A percentile compares a stretch with the other conserved stretches of the same genome.
Conservation (phyloP, 805 yeast genomes). For the Kodamaea fukazawae region DNA sequence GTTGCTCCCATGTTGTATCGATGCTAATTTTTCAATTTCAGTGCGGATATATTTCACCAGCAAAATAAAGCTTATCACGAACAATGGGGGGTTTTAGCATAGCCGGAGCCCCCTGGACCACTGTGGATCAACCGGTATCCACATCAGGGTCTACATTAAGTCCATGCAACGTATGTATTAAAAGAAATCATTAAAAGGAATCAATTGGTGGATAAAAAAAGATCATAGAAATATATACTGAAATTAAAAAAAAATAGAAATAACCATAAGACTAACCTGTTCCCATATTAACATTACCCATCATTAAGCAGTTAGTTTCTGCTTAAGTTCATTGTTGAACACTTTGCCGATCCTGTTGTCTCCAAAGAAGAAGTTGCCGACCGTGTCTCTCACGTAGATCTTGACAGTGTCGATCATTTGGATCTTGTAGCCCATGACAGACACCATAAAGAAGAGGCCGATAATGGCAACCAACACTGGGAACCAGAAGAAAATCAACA, state of each 20-base stretch:
- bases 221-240: constrained; percentile 1
- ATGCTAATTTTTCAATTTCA: neutral
- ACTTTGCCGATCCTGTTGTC: constrained; percentile 40
- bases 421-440: constrained; percentile 39
- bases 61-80: too few relatives aligned
- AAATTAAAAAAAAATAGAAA: neutral
- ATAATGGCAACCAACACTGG: constrained; percentile 66
- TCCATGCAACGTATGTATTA: too few relatives aligned
- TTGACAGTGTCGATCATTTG: constrained; percentile 35
- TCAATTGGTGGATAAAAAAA: too few relatives aligned
- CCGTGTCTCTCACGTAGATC: constrained; percentile 30
- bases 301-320: neutral
- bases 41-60: neutral
- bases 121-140: too few relatives aligned
- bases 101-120: too few relatives aligned
- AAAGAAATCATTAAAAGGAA: too few relatives aligned
- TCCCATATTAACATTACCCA: constrained; percentile 4
- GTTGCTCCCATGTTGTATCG: constrained; percentile 1
- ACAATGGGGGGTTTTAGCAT: too few relatives aligned
- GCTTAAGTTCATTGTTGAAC: constrained; percentile 20
- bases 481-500: constrained; percentile 88
- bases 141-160: too few relatives aligned
- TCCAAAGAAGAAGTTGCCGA: constrained; percentile 45
- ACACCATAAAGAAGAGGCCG: constrained; percentile 44
- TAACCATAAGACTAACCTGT: constrained; percentile 1